Evolutionary conservation across 2,329 filamentous ascomycete species (phyloP).

Genomic region (Aspergillus sp.): DNA sequence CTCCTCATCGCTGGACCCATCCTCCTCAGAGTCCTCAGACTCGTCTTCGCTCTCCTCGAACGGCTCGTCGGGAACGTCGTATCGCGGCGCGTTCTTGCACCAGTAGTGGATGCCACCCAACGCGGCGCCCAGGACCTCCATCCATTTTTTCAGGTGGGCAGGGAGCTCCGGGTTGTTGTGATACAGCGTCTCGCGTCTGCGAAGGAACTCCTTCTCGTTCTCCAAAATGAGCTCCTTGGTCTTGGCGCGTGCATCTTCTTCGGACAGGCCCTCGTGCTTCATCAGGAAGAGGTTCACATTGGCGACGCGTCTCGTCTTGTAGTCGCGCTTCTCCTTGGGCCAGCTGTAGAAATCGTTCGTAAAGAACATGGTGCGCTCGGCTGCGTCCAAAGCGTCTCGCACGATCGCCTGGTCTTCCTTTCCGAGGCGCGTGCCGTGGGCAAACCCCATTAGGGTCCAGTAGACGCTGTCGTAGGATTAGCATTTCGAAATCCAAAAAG

Average conservation of each 20-base stretch:
- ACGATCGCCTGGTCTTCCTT: slow-evolving; percentile 14
- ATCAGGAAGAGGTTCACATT: slow-evolving; percentile 14
- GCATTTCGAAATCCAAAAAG: neutral
- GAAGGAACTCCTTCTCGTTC: slow-evolving; percentile 12
- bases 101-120: slow-evolving; percentile 15
- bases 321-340: slow-evolving; percentile 11
- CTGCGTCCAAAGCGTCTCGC: slow-evolving; percentile 9
- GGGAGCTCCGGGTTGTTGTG: slow-evolving; percentile 7
- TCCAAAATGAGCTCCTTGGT: slow-evolving; percentile 12
- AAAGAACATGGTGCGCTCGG: slow-evolving; percentile 15
- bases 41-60: slow-evolving; percentile 6
- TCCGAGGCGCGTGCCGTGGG: slow-evolving; percentile 11
- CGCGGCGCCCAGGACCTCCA: slow-evolving; percentile 11
- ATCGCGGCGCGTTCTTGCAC: slow-evolving; percentile 10
- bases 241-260: slow-evolving; percentile 7
- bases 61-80: slow-evolving; percentile 1
- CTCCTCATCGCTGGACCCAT: neutral
- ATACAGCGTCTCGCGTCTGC: slow-evolving; percentile 9
- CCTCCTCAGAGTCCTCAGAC: neutral
- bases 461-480: slow-evolving; percentile 6
- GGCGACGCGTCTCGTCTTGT: slow-evolving; percentile 8
- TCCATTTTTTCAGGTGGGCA: slow-evolving; percentile 10
- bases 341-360: slow-evolving; percentile 18
- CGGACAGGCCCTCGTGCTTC: slow-evolving; percentile 11
- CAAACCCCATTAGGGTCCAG: slow-evolving; percentile 14